Conservation (phyloP, 805 yeast genomes). For the Teunomyces aglyptinius region DNA sequence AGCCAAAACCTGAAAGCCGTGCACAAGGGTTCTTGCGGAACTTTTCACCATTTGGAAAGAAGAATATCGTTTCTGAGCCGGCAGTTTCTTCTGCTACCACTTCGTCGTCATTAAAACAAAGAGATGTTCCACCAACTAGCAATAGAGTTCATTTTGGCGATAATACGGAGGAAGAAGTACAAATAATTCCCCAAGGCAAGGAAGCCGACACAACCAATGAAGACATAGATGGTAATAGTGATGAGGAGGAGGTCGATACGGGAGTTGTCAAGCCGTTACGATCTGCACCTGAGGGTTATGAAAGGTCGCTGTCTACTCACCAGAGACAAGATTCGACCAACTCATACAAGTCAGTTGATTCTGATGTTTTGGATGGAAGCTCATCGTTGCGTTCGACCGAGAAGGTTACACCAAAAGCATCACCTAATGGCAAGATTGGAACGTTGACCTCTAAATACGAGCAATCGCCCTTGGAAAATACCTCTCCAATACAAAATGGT, state of each 20-base stretch:
- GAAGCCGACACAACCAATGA: not conserved
- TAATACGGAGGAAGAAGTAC: not conserved
- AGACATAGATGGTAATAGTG: not conserved
- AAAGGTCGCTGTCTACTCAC: not conserved
- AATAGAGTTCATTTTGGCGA: slow-evolving; percentile 3
- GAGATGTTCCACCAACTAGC: not conserved
- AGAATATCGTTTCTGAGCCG: not conserved
- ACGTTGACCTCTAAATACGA: slow-evolving; percentile 25
- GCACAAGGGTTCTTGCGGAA: slow-evolving; percentile 12
- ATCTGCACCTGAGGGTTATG: no score
- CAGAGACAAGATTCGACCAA: slow-evolving; percentile 5
- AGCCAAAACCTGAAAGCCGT: slow-evolving; percentile 3
- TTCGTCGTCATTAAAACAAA: not conserved
- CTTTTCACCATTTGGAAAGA: slow-evolving; percentile 12
- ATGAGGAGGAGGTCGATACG: not conserved
- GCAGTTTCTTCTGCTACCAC: not conserved
- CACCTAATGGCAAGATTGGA: slow-evolving; percentile 16
- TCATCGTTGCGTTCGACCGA: not conserved
- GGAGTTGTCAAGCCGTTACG: not conserved
- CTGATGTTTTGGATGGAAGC: not conserved
- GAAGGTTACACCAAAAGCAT: slow-evolving; percentile 6
- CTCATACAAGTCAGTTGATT: not conserved
- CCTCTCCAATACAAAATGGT: slow-evolving; percentile 3
- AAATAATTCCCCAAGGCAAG: not conserved
- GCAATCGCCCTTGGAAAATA: slow-evolving; percentile 4